These are phyloP conservation scores for Fomes fomentarius DNA, from an alignment of 1,284 basidiomycete genomes.

Conservation along the genomic window DNA sequence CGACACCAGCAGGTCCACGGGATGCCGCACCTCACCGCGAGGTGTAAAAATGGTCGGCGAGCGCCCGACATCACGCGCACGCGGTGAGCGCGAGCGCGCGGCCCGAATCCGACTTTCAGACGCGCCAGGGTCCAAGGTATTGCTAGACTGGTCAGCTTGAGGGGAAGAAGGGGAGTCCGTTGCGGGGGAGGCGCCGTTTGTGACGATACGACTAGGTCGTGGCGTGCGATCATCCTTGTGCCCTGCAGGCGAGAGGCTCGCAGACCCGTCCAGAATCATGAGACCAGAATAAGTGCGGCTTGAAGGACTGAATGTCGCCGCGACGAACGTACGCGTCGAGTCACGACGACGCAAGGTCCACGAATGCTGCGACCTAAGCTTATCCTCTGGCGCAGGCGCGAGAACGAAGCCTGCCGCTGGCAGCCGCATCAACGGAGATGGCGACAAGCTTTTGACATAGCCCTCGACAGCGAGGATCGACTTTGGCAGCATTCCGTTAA, in stretches of 20 bases:
- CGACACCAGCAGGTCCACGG: slow-evolving; percentile 65
- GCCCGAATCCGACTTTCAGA: slow-evolving; percentile 17
- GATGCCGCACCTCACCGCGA: slow-evolving; percentile 58
- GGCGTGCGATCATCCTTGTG: slow-evolving; percentile 25
- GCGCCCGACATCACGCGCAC: slow-evolving; percentile 37
- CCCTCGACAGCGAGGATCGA: slow-evolving; percentile 73
- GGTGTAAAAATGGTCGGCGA: slow-evolving; percentile 58
- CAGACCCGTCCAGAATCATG: slow-evolving; percentile 43
- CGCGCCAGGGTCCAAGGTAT: slow-evolving; percentile 9
- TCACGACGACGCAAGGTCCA: slow-evolving; percentile 69
- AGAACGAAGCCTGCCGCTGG: slow-evolving; percentile 65
- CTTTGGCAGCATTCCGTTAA: slow-evolving; percentile 78
- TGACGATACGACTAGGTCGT: slow-evolving; percentile 19
- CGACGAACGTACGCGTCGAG: slow-evolving; percentile 54
- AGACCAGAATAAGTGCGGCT: slow-evolving; percentile 52
- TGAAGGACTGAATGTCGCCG: slow-evolving; percentile 51
- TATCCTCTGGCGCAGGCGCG: slow-evolving; percentile 52
- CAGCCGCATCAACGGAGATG: slow-evolving; percentile 67
- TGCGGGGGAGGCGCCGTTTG: slow-evolving; percentile 3
- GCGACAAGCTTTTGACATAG: slow-evolving; percentile 64
- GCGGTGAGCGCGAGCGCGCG: slow-evolving; percentile 28
- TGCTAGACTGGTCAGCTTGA: slow-evolving; percentile 1
- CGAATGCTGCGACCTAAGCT: slow-evolving; percentile 32
- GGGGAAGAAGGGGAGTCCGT: background rate
- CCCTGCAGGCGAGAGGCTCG: slow-evolving; percentile 7